Evolutionary conservation across 1,284 basidiomycete genomes (phyloP).

Genomic region (Pascua guehoae): DNA sequence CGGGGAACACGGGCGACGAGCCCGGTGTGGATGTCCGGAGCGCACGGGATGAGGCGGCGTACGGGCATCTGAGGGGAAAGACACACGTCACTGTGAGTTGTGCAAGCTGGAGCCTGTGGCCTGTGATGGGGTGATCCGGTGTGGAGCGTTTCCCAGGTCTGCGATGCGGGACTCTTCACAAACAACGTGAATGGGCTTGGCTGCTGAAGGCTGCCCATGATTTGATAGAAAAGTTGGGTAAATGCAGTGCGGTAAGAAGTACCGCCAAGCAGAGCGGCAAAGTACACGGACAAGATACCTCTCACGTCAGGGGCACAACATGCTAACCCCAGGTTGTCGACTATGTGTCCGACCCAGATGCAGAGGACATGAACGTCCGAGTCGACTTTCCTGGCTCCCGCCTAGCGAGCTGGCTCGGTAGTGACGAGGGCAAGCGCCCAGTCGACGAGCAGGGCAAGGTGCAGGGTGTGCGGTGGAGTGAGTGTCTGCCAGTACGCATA

Average conservation of each 20-base stretch:
- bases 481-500: slow-evolving; percentile 8
- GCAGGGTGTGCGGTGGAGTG: slow-evolving; percentile 42
- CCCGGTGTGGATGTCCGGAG: slow-evolving; percentile 49
- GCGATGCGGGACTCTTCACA: too few relatives aligned
- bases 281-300: background rate
- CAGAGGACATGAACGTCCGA: slow-evolving; percentile 37
- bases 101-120: background rate
- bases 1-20: slow-evolving; percentile 44
- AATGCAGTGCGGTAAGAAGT: too few relatives aligned
- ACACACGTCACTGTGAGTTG: slow-evolving; percentile 34
- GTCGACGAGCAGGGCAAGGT: slow-evolving; percentile 33
- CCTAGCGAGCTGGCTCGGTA: slow-evolving; percentile 42
- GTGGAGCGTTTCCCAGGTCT: too few relatives aligned
- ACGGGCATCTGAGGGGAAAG: slow-evolving; percentile 32
- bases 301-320: background rate
- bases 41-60: slow-evolving; percentile 41
- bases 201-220: too few relatives aligned
- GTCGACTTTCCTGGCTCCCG: slow-evolving; percentile 42
- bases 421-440: slow-evolving; percentile 29
- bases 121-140: background rate
- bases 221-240: too few relatives aligned
- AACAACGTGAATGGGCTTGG: too few relatives aligned
- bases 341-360: slow-evolving; percentile 39
- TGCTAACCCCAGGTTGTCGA: slow-evolving; percentile 41
- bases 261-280: too few relatives aligned